phyloP scores from a whole-genome alignment of 2,329 filamentous ascomycete genomes.

The Raffaelea arxii region DNA sequence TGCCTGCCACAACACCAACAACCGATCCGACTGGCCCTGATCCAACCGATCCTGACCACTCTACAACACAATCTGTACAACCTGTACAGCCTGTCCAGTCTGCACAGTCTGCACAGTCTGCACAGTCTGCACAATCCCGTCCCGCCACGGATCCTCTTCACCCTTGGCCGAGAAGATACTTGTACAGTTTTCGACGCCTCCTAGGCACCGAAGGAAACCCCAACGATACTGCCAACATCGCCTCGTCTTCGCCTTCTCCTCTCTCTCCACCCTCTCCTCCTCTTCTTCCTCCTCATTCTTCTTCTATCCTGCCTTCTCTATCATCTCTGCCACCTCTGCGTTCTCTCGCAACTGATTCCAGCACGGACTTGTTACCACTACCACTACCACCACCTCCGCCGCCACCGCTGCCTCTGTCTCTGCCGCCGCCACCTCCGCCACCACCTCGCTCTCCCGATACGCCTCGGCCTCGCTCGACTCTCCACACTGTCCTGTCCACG shows the following conservation, averaged over 20 bases:
- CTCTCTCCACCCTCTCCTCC: neutral
- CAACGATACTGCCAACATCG: neutral
- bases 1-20: too few relatives aligned
- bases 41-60: too few relatives aligned
- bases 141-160: too few relatives aligned
- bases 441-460: neutral
- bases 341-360: neutral
- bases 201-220: too few relatives aligned
- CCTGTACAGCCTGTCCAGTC: too few relatives aligned
- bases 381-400: neutral
- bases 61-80: too few relatives aligned
- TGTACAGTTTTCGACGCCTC: too few relatives aligned
- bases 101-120: too few relatives aligned
- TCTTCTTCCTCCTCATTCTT: neutral
- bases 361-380: neutral
- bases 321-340: neutral
- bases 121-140: too few relatives aligned
- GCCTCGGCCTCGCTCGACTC: neutral
- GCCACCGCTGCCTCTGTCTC: neutral
- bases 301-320: neutral
- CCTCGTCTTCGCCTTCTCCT: neutral
- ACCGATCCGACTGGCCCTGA: too few relatives aligned
- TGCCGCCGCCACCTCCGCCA: neutral
- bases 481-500: slow-evolving; percentile 2
- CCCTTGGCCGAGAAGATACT: too few relatives aligned